Conservation (phyloP, 371 early-diverging fungal species). For the Dentiscutata heterogama region DNA sequence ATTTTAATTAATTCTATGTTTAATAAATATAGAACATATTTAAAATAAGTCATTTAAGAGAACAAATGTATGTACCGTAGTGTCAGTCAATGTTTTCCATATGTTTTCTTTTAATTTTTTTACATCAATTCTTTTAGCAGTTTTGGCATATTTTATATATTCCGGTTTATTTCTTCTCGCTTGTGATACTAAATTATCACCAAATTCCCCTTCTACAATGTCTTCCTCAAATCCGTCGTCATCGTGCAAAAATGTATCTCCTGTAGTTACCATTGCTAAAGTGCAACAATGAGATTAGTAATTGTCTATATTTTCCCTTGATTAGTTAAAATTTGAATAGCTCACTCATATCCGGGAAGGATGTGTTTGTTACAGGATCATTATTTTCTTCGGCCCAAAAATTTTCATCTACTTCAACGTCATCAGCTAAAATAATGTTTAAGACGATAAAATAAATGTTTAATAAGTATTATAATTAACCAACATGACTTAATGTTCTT, state of each 20-base stretch:
- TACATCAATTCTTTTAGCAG: slow-evolving; percentile 95
- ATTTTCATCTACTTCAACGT: slow-evolving; percentile 6
- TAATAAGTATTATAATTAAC: too few relatives aligned
- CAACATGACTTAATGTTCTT: background rate
- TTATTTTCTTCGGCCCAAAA: slow-evolving; percentile 43
- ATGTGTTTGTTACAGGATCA: slow-evolving; percentile 9
- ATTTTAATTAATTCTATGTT: background rate
- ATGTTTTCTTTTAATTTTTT: slow-evolving; percentile 94
- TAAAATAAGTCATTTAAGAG: background rate
- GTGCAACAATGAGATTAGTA: too few relatives aligned
- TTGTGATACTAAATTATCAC: slow-evolving; percentile 54
- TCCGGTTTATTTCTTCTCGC: slow-evolving; percentile 75
- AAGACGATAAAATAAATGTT: too few relatives aligned
- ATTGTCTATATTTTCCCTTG: too few relatives aligned
- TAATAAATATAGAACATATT: background rate
- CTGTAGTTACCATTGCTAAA: slow-evolving; percentile 19
- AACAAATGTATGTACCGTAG: slow-evolving; percentile 32
- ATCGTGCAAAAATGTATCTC: slow-evolving; percentile 47
- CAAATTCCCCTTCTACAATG: slow-evolving; percentile 51
- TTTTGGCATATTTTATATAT: slow-evolving; percentile 84
- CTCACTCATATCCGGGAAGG: slow-evolving; percentile 31
- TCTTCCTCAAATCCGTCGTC: slow-evolving; percentile 47
- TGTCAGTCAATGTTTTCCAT: slow-evolving; percentile 76
- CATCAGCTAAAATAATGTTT: background rate
- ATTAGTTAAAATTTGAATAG: slow-evolving; percentile 38